phyloP scores from a whole-genome alignment of 345 rosid species.

The Cochlearia excelsa region DNA sequence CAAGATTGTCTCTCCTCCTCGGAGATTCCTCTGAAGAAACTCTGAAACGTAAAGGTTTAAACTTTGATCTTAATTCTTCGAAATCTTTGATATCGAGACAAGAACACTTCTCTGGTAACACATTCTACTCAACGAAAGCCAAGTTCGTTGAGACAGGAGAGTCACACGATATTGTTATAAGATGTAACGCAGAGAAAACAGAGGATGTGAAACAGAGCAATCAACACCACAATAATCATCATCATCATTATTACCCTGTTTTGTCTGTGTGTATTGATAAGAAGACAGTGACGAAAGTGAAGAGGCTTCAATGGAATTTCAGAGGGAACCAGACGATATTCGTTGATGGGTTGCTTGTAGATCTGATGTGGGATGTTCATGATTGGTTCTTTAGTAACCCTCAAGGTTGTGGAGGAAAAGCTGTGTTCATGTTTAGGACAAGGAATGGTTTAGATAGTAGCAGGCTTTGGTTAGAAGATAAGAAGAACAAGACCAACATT shows the following conservation, averaged over 20 bases:
- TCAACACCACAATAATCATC: neutral
- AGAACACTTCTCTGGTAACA: conserved; percentile 73
- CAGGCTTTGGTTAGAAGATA: conserved; percentile 72
- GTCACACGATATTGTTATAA: conserved; percentile 65
- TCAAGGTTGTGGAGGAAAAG: conserved; percentile 52
- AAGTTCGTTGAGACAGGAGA: conserved; percentile 56
- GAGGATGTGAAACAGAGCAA: conserved; percentile 47
- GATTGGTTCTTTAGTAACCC: conserved; percentile 69
- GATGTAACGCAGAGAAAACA: conserved; percentile 52
- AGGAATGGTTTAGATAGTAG: conserved; percentile 73
- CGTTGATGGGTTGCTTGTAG: conserved; percentile 72
- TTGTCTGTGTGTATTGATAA: conserved; percentile 64
- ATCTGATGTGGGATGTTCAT: conserved; percentile 95
- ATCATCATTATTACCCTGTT: conserved; percentile 42
- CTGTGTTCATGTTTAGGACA: conserved; percentile 88
- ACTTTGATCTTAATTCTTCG: conserved; percentile 14
- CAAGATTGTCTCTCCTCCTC: conserved; percentile 57
- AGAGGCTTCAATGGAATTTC: conserved; percentile 89
- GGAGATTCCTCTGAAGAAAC: conserved; percentile 59
- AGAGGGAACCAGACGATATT: conserved; percentile 89
- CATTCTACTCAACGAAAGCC: conserved; percentile 64
- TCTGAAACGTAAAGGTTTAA: conserved; percentile 32
- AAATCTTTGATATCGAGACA: conserved; percentile 52
- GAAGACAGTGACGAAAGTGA: conserved; percentile 71
- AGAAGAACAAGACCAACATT: conserved; percentile 15